Evolutionary conservation across 208 protist genomes (phyloP), one percentile per base, ranked within the genome.

Genomic region (Wallacemonas rigidus): DNA sequence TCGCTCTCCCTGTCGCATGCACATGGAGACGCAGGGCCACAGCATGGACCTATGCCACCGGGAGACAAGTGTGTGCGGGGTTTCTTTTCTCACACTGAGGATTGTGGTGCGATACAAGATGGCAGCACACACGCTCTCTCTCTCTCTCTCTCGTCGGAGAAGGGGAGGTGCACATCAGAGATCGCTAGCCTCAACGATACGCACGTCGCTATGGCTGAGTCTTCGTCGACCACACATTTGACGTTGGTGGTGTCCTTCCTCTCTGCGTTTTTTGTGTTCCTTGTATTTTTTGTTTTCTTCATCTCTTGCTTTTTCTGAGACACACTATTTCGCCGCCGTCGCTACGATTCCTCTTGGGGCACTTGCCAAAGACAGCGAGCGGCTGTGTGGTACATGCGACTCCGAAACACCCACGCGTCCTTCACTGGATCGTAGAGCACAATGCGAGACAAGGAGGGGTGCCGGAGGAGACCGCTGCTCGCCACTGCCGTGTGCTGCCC

Each of bases 381-480:
- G 50, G 85, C 85, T 14, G 85, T 85, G 68, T 90, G 85, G 62
- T 81, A 87, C 15, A 90, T 75, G 51, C 84, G 80, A 53, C 75
- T 76, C 8, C 75, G 40, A 68, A 90, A 90, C 67, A 84, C 73
- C 85, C 85, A 90, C 17, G 74, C 74, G 78, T 90, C 85, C 62
- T 79, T 69, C 45, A 90, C 74, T 11, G 85, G 77, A 67, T 90
- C 83, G 80, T 90, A 90, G 55, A 90, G 69, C 2, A 90, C 85
- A 35, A 90, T 84, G 58, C 86, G 81, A 17, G 71, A 68, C 36
- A 90, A 62, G 7, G 83, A 67, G 15, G 76, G 72, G 56, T 75
- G 56, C 38, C 43, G 26, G 26, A 58, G 74, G 50, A 62, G 65
- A 2, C 40, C 63, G 48, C 40, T 68, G 26, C 7, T 51, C 44